Conservation (phyloP, 2,329 filamentous ascomycete species). For the Pseudopithomyces chartarum region DNA sequence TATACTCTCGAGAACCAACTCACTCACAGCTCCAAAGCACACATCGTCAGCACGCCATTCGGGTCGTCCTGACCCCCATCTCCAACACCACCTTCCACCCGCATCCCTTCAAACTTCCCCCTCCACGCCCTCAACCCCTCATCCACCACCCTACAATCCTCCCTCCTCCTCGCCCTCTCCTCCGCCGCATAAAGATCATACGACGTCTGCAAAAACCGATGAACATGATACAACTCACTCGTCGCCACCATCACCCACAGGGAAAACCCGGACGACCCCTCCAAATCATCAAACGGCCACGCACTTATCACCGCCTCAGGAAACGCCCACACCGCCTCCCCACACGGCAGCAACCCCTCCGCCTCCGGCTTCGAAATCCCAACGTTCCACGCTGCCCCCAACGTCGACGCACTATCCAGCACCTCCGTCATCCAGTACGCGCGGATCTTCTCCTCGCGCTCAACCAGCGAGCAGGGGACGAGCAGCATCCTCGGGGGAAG, state of each 20-base stretch:
- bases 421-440: conserved; percentile 47
- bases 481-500: conserved; percentile 32
- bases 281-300: conserved; percentile 23
- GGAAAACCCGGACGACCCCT: conserved; percentile 28
- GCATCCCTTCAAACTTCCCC: conserved; percentile 22
- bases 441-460: conserved; percentile 42
- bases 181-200: conserved; percentile 27
- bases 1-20: too few species aligned
- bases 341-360: conserved; percentile 28
- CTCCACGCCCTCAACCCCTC: conserved; percentile 29
- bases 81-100: conserved; percentile 17
- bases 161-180: conserved; percentile 27
- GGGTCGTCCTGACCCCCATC: conserved; percentile 25
- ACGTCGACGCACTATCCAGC: conserved; percentile 39
- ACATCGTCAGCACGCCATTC: conserved; percentile 27
- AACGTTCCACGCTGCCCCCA: conserved; percentile 39
- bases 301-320: conserved; percentile 26
- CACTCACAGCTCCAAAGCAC: conserved; percentile 27
- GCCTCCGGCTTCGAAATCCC: conserved; percentile 19
- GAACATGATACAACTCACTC: conserved; percentile 30
- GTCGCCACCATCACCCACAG: conserved; percentile 30
- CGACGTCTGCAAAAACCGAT: conserved; percentile 30
- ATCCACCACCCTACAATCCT: conserved; percentile 28
- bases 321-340: conserved; percentile 30
- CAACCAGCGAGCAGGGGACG: conserved; percentile 34